Percentiles rank a stretch among this genome's conserved stretches.
phyloP scores from a whole-genome alignment of 257 asterid genomes.

The Gentiana dahurica region DNA sequence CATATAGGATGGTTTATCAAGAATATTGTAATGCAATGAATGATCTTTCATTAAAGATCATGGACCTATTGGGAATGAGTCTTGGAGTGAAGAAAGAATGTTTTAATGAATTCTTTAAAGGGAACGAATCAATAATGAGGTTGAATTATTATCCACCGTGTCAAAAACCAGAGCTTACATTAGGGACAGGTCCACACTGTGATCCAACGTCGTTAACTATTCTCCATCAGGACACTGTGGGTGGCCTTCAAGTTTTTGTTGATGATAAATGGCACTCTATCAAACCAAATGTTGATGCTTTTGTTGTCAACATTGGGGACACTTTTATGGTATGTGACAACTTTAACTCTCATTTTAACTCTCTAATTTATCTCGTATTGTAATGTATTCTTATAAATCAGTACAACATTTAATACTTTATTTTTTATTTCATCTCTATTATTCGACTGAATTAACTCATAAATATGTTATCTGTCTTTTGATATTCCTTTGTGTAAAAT shows the following conservation, averaged over 20 bases:
- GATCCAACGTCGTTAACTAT: conserved; percentile 91
- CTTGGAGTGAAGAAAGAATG: conserved; percentile 34
- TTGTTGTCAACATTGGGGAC: conserved; percentile 93
- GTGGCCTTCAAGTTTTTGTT: conserved; percentile 77
- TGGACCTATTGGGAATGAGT: conserved; percentile 84
- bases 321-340: conserved; percentile 62
- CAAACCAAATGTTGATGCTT: conserved; percentile 42
- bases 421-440: too few relatives aligned
- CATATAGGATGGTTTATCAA: conserved; percentile 50
- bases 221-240: conserved; percentile 79
- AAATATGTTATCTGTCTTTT: too few relatives aligned
- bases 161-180: conserved; percentile 61
- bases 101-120: conserved; percentile 55
- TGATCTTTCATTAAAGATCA: conserved; percentile 58
- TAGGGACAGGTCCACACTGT: conserved; percentile 95
- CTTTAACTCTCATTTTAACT: not conserved
- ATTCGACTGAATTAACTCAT: too few relatives aligned
- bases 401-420: too few relatives aligned
- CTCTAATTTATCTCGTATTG: too few relatives aligned
- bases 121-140: conserved; percentile 84
- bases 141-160: conserved; percentile 81
- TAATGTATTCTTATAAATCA: not conserved
- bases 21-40: conserved; percentile 70
- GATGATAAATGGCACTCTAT: conserved; percentile 70
- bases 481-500: too few relatives aligned